Base-by-base conservation (phyloP, 805 yeast species). In the Saccharomycopsis fermentans region DNA sequence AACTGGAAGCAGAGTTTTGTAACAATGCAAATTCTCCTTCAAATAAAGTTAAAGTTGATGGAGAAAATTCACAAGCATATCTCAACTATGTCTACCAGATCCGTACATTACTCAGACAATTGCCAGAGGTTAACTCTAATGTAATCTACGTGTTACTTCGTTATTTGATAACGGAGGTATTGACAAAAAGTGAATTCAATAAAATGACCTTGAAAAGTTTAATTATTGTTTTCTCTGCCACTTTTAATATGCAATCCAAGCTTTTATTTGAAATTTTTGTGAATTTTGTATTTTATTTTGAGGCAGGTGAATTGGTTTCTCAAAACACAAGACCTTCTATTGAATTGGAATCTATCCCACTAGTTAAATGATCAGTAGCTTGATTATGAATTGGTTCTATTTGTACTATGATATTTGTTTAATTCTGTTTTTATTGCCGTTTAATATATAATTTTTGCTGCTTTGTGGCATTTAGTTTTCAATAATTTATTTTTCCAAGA, bases 151-250 rank as follows among this genome's bases (percentile, higher is more conserved):
- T 81, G 9, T 70, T 91, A n/a, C 82, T 89, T 68, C 81, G 79
- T 59, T 82, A 87, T 63, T 73, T 92, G 69, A 73, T 78, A 27
- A 36, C 40, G 16, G 79, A 81, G 59, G 87, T 91, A 52, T 77
- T 84, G 54, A 75, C 79, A 50, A 79, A 84, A 64, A 78, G 76
- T 60, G 79, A 79, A 14, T 71, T 74, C 59, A 92, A 91, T 72
- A 84, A 90, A 70, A 92, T 92, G 99, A 86, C 85, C 60, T 72
- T 87, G 59, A 77, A 87, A 63, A 92, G 94, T 66, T 73, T 83
- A 57, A 83, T 90, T 65, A 87, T 87, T 67, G 94, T 87, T 4
- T 87, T 87, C 67, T 86, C 89, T 4, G 94, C 95, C 2, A 87
- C 96, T 0, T 74, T 87, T 63, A 84, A 84, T 62, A 74, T 88